Evolutionary conservation across 2,329 filamentous ascomycete genomes (phyloP).

Genomic region (Sporothrix humicola): DNA sequence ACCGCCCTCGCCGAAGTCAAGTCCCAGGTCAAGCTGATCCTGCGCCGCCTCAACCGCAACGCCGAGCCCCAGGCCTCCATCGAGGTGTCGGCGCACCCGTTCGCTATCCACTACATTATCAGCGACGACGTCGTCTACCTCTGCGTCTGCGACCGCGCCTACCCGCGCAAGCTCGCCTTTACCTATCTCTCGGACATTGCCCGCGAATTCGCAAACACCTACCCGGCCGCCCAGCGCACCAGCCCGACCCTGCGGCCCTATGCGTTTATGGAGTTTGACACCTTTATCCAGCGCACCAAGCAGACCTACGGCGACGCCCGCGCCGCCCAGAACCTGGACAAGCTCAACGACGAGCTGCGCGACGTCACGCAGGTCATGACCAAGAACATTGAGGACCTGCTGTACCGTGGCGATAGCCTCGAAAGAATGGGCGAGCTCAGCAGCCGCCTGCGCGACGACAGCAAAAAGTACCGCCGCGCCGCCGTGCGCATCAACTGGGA

Average conservation of each 20-base stretch:
- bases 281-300: constrained; percentile 91
- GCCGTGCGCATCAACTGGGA: constrained; percentile 99
- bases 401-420: constrained; percentile 91
- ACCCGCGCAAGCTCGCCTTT: constrained; percentile 97
- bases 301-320: constrained; percentile 92
- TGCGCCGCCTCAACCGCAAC: constrained; percentile 85
- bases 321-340: constrained; percentile 89
- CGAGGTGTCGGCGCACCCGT: constrained; percentile 69
- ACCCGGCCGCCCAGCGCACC: constrained; percentile 75
- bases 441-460: constrained; percentile 84
- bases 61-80: constrained; percentile 91
- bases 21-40: constrained; percentile 85
- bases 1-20: constrained; percentile 84
- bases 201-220: constrained; percentile 87
- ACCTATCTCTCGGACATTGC: constrained; percentile 95
- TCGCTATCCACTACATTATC: constrained; percentile 88
- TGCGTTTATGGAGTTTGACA: constrained; percentile 97
- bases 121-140: constrained; percentile 86
- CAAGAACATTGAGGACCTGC: constrained; percentile 97
- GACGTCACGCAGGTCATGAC: constrained; percentile 99
- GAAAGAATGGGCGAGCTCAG: constrained; percentile 98
- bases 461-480: constrained; percentile 89
- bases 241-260: constrained; percentile 82
- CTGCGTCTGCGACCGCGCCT: constrained; percentile 89
- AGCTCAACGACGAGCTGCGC: constrained; percentile 93